Conservation (phyloP, 495 filamentous ascomycete genomes). For the Pyronema domesticum region DNA sequence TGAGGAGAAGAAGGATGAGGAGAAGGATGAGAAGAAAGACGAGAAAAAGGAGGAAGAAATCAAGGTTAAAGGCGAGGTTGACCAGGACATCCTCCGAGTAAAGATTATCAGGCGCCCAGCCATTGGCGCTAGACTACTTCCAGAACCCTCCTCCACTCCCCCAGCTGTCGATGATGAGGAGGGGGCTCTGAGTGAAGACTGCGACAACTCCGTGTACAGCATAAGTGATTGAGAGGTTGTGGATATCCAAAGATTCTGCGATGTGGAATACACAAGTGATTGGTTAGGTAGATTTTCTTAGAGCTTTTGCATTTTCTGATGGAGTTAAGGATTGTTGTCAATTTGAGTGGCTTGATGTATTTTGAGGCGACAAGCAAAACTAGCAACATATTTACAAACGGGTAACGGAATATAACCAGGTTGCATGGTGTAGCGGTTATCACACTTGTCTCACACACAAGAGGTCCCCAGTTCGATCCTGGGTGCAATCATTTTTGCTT, state of each 20-base stretch:
- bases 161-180: neutral
- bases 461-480: neutral
- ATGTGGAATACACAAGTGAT: neutral
- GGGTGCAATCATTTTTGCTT: neutral
- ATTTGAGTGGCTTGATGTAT: neutral
- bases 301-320: neutral
- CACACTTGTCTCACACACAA: neutral
- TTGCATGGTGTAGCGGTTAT: neutral
- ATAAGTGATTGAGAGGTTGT: neutral
- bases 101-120: slow-evolving; percentile 1
- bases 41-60: slow-evolving; percentile 7
- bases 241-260: neutral
- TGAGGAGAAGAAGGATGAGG: slow-evolving; percentile 14
- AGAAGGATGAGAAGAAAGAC: slow-evolving; percentile 18
- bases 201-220: neutral
- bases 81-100: neutral
- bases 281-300: neutral
- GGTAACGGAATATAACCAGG: neutral
- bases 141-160: neutral
- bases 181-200: neutral
- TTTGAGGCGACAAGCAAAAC: neutral
- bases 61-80: slow-evolving; percentile 1
- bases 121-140: neutral
- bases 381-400: neutral
- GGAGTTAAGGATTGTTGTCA: neutral